Evolutionary conservation across 2,329 filamentous ascomycete species (phyloP).

Genomic region (Colletotrichum sp.): DNA sequence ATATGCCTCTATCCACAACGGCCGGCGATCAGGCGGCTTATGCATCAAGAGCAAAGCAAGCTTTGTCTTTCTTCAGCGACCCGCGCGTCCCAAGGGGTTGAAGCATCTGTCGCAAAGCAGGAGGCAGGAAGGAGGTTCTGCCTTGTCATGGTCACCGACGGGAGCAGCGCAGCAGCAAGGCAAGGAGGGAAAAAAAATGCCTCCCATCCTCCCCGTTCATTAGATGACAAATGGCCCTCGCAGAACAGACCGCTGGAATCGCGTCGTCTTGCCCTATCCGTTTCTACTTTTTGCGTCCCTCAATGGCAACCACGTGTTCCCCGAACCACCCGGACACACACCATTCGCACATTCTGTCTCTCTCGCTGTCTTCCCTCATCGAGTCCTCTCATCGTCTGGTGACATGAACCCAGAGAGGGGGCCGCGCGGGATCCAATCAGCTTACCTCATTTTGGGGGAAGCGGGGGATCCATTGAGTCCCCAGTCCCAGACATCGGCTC

Average conservation of each 20-base stretch:
- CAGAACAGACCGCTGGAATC: background rate
- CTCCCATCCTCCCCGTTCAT: background rate
- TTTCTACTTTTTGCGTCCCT: background rate
- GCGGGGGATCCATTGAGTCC: background rate
- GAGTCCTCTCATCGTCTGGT: slow-evolving; percentile 2
- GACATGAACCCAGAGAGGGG: slow-evolving; percentile 9
- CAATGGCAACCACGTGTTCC: slow-evolving; percentile 19
- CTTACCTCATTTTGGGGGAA: background rate
- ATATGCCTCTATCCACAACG: background rate
- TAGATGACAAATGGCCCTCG: background rate
- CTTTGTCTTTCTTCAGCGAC: slow-evolving; percentile 12
- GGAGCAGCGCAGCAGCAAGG: background rate
- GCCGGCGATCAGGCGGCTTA: slow-evolving; percentile 1
- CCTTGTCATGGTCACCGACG: background rate
- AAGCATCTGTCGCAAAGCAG: background rate
- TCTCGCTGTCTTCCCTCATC: background rate
- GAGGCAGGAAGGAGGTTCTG: slow-evolving; percentile 2
- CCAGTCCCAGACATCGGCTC: slow-evolving; percentile 1
- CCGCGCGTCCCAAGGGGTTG: slow-evolving; percentile 3
- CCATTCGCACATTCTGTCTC: background rate
- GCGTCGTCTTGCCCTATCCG: background rate
- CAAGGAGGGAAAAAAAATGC: background rate
- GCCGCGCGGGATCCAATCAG: background rate
- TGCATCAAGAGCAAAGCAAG: slow-evolving; percentile 11
- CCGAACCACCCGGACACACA: background rate